These are phyloP conservation scores for Fusarium sp. DNA, from an alignment of 2,329 filamentous ascomycete genomes.

Conservation along the genomic window DNA sequence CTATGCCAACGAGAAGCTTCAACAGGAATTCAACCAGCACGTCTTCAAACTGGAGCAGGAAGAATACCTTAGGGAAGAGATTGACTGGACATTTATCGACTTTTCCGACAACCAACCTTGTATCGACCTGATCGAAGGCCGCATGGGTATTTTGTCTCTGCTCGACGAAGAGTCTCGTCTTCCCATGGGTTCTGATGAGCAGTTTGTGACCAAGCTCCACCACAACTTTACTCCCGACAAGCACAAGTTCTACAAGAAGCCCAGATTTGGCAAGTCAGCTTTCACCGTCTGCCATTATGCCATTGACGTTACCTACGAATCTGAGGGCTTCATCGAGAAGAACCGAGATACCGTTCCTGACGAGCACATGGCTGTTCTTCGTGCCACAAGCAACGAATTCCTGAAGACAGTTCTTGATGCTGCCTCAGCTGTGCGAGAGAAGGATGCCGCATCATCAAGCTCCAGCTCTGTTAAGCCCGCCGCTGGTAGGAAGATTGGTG, in stretches of 20 bases:
- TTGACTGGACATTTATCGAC: constrained; percentile 99
- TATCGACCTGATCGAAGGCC: constrained; percentile 98
- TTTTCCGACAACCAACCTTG: constrained; percentile 99
- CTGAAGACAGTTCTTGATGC: constrained; percentile 86
- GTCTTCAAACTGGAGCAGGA: constrained; percentile 99
- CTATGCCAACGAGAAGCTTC: constrained; percentile 98
- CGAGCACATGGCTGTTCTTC: constrained; percentile 95
- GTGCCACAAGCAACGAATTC: constrained; percentile 86
- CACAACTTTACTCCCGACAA: constrained; percentile 92
- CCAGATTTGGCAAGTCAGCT: constrained; percentile 94
- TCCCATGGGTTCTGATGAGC: constrained; percentile 97
- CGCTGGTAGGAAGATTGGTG: constrained; percentile 87
- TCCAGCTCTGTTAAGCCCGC: constrained; percentile 83
- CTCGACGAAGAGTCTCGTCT: constrained; percentile 96
- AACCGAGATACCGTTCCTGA: constrained; percentile 98
- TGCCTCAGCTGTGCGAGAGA: constrained; percentile 88
- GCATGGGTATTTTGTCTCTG: constrained; percentile 90
- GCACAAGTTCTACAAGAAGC: constrained; percentile 98
- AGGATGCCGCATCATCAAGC: constrained; percentile 77
- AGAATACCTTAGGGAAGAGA: constrained; percentile 95
- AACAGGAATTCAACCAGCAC: constrained; percentile 99
- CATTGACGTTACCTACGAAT: constrained; percentile 97
- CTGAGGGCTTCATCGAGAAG: constrained; percentile 99
- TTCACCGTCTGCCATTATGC: constrained; percentile 99
- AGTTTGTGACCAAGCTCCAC: constrained; percentile 96